Evolutionary conservation across 2,329 filamentous ascomycete genomes (phyloP), one percentile per base, ranked within the genome.

Genomic region (Aspergillus piperis): DNA sequence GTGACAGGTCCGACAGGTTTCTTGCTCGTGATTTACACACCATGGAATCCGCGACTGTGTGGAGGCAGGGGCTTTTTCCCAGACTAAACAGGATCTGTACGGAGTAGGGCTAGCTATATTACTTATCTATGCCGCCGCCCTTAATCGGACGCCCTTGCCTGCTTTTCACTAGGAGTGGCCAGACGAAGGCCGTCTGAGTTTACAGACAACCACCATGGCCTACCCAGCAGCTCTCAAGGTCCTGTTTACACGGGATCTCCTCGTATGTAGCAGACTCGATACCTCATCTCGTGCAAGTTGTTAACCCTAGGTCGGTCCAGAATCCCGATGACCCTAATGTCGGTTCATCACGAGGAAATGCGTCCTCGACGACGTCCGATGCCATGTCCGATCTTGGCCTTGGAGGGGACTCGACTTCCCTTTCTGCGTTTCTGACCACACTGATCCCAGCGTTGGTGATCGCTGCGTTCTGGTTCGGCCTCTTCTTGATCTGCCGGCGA

Each of bases 361-460:
- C 74, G n/a, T 72, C 74, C 11, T 72, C 76, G 7, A 70, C 69
- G 2, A 70, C 71, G 3, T 69, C 72, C 11, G 70, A 77, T 21
- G 62, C 71, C 5, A 66, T 73, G 13, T 64, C 67, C 30, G 63
- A 61, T 7, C 62, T 78, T 23, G 75, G 70, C 2, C 69, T 72
- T 21, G 67, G 60, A 7, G 70, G 52, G 19, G 42, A 69, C 13
- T 80, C 82, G 25, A 83, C 81, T n/a, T 85, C 84, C 3, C 70
- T 80, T 30, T 83, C 79, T 5, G 74, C 75, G 1, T 71, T 84
- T 56, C 57, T 83, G 19, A 79, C 79, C 23, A 83, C 82, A n/a
- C 71, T 84, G 15, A 69, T 81, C 7, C 82, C 82, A 2, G 74
- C 79, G 5, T 66, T 81, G 54, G 58, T 82, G 42, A 75, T 82